phyloP scores from a whole-genome alignment of 1,284 basidiomycete genomes.

The Cystobasidiaceae sp. region DNA sequence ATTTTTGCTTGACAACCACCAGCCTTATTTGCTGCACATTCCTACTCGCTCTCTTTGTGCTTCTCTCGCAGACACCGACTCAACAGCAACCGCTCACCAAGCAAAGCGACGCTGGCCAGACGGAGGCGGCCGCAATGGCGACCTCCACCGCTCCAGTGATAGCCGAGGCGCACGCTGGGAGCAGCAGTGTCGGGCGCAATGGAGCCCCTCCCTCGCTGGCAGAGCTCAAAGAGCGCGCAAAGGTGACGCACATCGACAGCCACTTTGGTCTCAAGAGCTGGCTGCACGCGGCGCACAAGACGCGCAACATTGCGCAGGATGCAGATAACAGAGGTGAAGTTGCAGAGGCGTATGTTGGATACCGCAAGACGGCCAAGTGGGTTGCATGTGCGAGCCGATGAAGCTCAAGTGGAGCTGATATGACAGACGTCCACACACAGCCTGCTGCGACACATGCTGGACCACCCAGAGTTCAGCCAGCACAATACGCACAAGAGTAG shows the following conservation, averaged over 20 bases:
- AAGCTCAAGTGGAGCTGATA: neutral
- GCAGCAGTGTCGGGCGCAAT: no score
- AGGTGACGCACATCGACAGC: conserved; percentile 13
- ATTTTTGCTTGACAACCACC: no score
- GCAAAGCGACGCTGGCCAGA: no score
- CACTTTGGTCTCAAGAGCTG: conserved; percentile 32
- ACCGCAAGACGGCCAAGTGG: conserved; percentile 36
- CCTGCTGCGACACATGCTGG: conserved; percentile 26
- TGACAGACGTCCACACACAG: conserved; percentile 8
- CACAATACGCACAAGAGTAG: conserved; percentile 3
- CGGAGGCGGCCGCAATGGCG: no score
- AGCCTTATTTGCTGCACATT: no score
- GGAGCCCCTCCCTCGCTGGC: neutral
- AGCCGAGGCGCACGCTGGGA: no score
- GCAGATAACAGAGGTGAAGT: conserved; percentile 10
- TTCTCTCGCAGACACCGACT: no score
- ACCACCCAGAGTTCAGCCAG: conserved; percentile 31
- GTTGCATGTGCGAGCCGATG: neutral
- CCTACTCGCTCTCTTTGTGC: no score
- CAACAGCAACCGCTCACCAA: no score
- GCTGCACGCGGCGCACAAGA: conserved; percentile 31
- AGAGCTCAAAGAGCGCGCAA: conserved; percentile 17
- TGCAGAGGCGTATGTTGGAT: conserved; percentile 34
- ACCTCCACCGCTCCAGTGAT: no score
- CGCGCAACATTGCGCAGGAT: conserved; percentile 27